Conservation (phyloP, 768 basidiomycete species). For the Russula emetica region DNA sequence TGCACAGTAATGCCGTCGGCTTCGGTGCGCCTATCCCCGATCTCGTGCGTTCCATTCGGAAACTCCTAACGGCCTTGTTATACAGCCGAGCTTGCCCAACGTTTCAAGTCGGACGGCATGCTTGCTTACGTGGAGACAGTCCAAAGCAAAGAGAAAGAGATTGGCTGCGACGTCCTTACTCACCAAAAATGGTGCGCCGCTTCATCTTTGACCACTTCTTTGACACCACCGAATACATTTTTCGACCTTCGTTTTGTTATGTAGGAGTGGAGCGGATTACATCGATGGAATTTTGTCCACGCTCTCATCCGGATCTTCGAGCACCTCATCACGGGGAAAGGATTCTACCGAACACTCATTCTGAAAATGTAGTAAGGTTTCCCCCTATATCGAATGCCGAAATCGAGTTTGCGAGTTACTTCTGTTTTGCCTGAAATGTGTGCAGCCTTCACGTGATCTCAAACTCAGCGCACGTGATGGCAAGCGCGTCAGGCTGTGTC, state of each 20-base stretch:
- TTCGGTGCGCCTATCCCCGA: constrained; percentile 48
- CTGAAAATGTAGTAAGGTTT: constrained; percentile 34
- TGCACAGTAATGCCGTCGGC: constrained; percentile 77
- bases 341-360: constrained; percentile 90
- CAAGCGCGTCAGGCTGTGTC: not conserved
- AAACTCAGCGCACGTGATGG: not conserved
- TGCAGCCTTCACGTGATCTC: not conserved
- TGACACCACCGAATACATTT: not conserved
- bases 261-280: constrained; percentile 87
- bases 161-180: constrained; percentile 85
- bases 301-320: constrained; percentile 84
- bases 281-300: constrained; percentile 81
- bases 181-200: constrained; percentile 83
- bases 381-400: not conserved
- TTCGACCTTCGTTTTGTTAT: constrained; percentile 8
- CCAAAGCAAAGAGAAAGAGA: constrained; percentile 82
- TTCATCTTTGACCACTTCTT: not conserved
- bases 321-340: constrained; percentile 75
- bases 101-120: constrained; percentile 87
- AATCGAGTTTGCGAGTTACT: not conserved
- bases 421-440: not conserved
- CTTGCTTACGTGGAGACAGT: constrained; percentile 87
- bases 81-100: constrained; percentile 72
- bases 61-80: not conserved
- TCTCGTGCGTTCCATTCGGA: not conserved